phyloP scores from a whole-genome alignment of 345 rosid genomes.

The Camelina neglecta region DNA sequence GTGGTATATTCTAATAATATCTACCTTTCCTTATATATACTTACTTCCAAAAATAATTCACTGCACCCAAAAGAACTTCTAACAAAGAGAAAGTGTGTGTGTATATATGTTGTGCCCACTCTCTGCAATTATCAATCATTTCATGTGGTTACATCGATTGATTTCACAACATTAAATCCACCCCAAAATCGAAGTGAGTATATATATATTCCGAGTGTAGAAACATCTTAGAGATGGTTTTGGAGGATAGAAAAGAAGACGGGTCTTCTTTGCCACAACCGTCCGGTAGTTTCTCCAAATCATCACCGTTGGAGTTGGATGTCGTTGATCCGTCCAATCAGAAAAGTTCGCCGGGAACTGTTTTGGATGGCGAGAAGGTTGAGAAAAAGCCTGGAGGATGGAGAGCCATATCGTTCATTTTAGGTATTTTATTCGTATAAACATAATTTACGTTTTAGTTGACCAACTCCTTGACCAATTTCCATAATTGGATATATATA shows the following conservation, averaged over 20 bases:
- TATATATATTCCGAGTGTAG: slow-evolving; percentile 30
- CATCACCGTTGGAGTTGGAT: slow-evolving; percentile 27
- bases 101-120: slow-evolving; percentile 17
- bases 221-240: slow-evolving; percentile 23
- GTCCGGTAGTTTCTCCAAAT: slow-evolving; percentile 25
- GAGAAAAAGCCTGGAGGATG: slow-evolving; percentile 75
- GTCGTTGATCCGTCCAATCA: slow-evolving; percentile 8
- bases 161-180: slow-evolving; percentile 13
- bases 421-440: slow-evolving; percentile 51
- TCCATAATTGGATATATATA: not conserved
- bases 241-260: slow-evolving; percentile 20
- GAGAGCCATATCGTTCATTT: slow-evolving; percentile 73
- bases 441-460: slow-evolving; percentile 9
- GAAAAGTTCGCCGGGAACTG: slow-evolving; percentile 23
- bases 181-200: slow-evolving; percentile 26
- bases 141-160: slow-evolving; percentile 27
- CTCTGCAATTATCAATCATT: slow-evolving; percentile 29
- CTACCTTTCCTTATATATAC: slow-evolving; percentile 10
- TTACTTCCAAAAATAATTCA: not conserved
- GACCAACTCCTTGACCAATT: slow-evolving; percentile 7
- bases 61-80: not conserved
- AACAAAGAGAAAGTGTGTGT: slow-evolving; percentile 9
- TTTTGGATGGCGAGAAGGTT: slow-evolving; percentile 19
- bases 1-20: not conserved
- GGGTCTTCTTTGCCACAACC: slow-evolving; percentile 26